Base-by-base conservation (phyloP, 306 rosid species). In the Abrus pulchellus region DNA sequence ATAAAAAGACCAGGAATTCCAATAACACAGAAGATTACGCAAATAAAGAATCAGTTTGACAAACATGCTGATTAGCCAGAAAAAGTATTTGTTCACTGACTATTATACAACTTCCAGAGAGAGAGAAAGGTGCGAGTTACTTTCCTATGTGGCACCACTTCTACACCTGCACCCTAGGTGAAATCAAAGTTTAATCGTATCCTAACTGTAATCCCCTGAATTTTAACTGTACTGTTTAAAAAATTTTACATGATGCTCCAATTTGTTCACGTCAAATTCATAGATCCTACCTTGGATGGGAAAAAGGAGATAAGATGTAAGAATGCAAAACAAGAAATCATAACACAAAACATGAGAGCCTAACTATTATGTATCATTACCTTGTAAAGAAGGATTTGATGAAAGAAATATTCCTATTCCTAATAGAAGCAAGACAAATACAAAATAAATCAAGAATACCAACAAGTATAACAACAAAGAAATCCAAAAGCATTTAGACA, bases 121-220 rank as follows among this genome's bases (percentile, higher is more conserved):
- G 43, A 43, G 28, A 55, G 53, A 11, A 43, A 56, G 1, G 38
- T 77, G 45, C 56, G 20, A 77, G 61, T 11, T 48, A 9, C 48
- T 54, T 14, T 29, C 34, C 43, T 0, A 40, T 57, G 29, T 47
- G 29, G 29, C 41, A 32, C n/a, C 55, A 50, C 43, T 50, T 38
- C 55, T 50, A 41, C 32, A 63, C 76, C 74, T 9, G 38, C 32
- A 79, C 77, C 20, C 50, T 32, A 10, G 73, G 28, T 29, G 10
- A 70, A 29, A 41, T 52, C 45, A 65, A 43, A 34, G 45, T 63
- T 77, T 14, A 65, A 54, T 33, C 50, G 10, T 30, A 45, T 75
- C 7, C 49, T 67, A 20, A 56, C 40, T 9, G 33, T 60, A 78
- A 54, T 68, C 59, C 14, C 59, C 70, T 38, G 53, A 27, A 7